Base-by-base conservation (phyloP, 768 basidiomycete genomes). In the Fomitopsis serialis region DNA sequence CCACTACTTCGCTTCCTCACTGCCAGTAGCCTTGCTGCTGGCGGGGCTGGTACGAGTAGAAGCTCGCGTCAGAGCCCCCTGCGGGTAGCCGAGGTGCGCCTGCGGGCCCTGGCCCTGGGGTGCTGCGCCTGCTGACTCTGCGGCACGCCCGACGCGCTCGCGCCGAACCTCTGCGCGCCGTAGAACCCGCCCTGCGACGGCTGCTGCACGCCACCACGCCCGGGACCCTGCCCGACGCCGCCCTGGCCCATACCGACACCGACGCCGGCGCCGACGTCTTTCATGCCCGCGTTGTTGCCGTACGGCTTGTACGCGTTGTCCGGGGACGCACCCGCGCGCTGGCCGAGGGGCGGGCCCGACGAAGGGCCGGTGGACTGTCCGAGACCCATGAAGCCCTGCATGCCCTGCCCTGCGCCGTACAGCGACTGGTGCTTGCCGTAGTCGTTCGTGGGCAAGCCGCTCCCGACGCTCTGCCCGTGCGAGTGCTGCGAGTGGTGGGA, bases 271-370 rank as follows among this genome's bases (percentile, higher is more conserved):
- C 77, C 57, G 2, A 80, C 79, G 53, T 87, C 88, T 72, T 88
- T 87, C 11, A 77, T 72, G 3, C 67, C 68, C n/a, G 69, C 72
- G 47, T 68, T 69, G 50, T 66, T 70, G 46, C 78, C 79, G 62
- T 89, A 90, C 11, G 86, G 83, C 64, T 91, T 90, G 70, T 88
- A 90, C 15, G 85, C 71, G 8, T 81, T 71, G 68, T 90, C 89
- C 1, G 88, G 87, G 6, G 87, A 88, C 32, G 77, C 79, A 19
- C 75, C 73, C 13, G 78, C 70, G 15, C 76, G 74, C 51, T 76
- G 73, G 22, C 70, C 69, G 32, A 75, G 66, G 24, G 72, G 72
- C 11, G 78, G 78, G 3, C 78, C 83, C 35, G 76, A 72, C 21
- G 76, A 65, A 0, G 76, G 61, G 6, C 67, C 57, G 5, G 66